Conservation (phyloP, 2,329 filamentous ascomycete species). For the Venturia pyrina region DNA sequence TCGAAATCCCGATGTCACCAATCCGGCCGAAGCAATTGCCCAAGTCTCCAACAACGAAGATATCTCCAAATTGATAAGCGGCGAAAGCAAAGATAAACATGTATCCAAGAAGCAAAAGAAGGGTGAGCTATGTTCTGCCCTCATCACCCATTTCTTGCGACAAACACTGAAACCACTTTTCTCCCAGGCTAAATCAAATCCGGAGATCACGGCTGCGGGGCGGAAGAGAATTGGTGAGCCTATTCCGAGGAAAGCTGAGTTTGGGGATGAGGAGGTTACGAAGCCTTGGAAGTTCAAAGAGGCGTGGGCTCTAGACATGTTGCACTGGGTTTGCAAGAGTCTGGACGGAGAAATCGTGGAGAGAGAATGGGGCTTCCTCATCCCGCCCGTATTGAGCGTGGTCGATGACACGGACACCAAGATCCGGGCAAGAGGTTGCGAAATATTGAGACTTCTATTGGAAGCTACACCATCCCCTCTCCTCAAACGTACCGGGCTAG, state of each 20-base stretch:
- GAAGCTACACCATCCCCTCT: constrained; percentile 41
- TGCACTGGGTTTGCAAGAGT: constrained; percentile 50
- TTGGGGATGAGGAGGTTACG: constrained; percentile 24
- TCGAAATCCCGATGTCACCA: constrained; percentile 58
- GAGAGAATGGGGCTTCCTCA: constrained; percentile 55
- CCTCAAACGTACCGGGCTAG: constrained; percentile 54
- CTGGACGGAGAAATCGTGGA: constrained; percentile 43
- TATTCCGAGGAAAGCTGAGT: constrained; percentile 18
- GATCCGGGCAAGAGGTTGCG: constrained; percentile 47
- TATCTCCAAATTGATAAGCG: background rate
- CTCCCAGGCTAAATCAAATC: constrained; percentile 23
- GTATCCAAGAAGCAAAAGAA: constrained; percentile 19
- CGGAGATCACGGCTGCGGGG: constrained; percentile 44
- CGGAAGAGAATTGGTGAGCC: constrained; percentile 34
- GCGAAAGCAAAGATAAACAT: constrained; percentile 8
- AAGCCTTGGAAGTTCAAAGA: constrained; percentile 54
- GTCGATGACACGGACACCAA: constrained; percentile 50
- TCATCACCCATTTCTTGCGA: constrained; percentile 48
- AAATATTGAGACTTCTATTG: constrained; percentile 46
- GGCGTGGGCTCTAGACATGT: constrained; percentile 43
- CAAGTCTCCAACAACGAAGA: background rate
- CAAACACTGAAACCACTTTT: constrained; percentile 60
- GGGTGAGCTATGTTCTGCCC: constrained; percentile 40
- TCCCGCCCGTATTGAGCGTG: constrained; percentile 60
- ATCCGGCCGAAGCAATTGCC: constrained; percentile 28